These are phyloP conservation scores for Akanthomyces dipterigenus DNA, from an alignment of 2,329 filamentous ascomycete species.

Conservation along the genomic window DNA sequence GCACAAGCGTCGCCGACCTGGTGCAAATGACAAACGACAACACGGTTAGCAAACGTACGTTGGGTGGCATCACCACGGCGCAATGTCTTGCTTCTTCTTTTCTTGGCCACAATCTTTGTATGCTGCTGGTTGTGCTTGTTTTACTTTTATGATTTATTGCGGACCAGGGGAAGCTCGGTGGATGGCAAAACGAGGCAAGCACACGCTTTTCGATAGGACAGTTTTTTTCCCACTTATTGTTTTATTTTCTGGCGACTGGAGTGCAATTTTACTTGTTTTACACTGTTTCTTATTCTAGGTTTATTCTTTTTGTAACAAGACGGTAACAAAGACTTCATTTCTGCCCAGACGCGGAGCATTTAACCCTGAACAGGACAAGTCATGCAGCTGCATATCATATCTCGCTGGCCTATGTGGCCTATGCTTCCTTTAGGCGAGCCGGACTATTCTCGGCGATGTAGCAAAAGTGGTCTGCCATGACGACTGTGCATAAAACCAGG, in stretches of 20 bases:
- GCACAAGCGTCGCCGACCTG: neutral
- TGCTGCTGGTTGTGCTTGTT: neutral
- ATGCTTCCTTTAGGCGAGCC: too few relatives aligned
- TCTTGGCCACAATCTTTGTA: conserved; percentile 5
- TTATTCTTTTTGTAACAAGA: conserved; percentile 5
- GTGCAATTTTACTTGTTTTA: conserved; percentile 35
- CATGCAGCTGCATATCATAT: too few relatives aligned
- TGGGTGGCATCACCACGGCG: neutral
- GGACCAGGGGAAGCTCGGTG: conserved; percentile 25
- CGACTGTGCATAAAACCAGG: too few relatives aligned
- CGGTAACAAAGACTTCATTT: neutral
- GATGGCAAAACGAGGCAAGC: conserved; percentile 26
- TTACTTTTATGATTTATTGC: conserved; percentile 23
- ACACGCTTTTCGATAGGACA: conserved; percentile 38
- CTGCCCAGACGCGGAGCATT: neutral
- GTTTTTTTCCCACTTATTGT: conserved; percentile 1
- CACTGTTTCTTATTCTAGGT: conserved; percentile 21
- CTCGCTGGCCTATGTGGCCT: too few relatives aligned
- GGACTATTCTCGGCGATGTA: too few relatives aligned
- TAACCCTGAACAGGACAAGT: neutral
- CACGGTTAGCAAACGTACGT: neutral
- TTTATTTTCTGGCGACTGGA: conserved; percentile 40
- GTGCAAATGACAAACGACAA: neutral
- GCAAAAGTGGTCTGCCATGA: too few relatives aligned
- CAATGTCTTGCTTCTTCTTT: neutral